Evolutionary conservation across 2,329 filamentous ascomycete species (phyloP), one percentile per base, ranked within the genome.

Genomic region (Ophiostoma piceae): DNA sequence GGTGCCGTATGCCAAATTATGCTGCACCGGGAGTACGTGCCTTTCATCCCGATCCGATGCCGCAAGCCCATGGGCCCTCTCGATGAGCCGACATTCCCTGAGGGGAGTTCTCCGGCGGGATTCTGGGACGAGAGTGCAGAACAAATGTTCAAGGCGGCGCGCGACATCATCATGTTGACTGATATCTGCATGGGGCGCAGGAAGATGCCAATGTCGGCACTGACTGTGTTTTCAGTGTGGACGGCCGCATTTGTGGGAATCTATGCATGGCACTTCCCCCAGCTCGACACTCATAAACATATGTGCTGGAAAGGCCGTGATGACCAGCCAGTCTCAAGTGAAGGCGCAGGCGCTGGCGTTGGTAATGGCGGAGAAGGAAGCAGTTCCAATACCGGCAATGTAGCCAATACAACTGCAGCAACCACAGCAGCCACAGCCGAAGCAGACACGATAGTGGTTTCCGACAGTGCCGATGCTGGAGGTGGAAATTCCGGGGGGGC

Each of bases 141-240:
- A 51, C 82, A 85, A 67, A 84, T 89, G 69, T 92, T 90, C 77
- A 83, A 81, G 71, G 84, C 88, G 2, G 87, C 87, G 6, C 82
- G 83, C 67, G 84, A 88, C 32, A 88, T 92, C 71, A 83, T 90
- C 62, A 84, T 90, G 69, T 79, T 92, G 37, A 84, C 90, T 19
- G 82, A 85, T 16, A 85, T 87, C 3, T 89, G 87, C 74, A 83
- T 87, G 70, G 80, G 67, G 12, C 65, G 85, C 69, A 83, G 85
- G 69, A 85, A 85, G 69, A 79, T 91, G 1, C 86, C 88, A 1
- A 86, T 91, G 77, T 92, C 90, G 0, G 88, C 89, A 0, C 83
- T 91, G 43, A 84, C 89, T 3, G 83, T 87, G 3, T 92, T 90
- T 75, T 85, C 88, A 2, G 82, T 90, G 54, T 92, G 88, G 82